phyloP scores from a whole-genome alignment of 2,329 filamentous ascomycete species.

The Aaosphaeria arxii region DNA sequence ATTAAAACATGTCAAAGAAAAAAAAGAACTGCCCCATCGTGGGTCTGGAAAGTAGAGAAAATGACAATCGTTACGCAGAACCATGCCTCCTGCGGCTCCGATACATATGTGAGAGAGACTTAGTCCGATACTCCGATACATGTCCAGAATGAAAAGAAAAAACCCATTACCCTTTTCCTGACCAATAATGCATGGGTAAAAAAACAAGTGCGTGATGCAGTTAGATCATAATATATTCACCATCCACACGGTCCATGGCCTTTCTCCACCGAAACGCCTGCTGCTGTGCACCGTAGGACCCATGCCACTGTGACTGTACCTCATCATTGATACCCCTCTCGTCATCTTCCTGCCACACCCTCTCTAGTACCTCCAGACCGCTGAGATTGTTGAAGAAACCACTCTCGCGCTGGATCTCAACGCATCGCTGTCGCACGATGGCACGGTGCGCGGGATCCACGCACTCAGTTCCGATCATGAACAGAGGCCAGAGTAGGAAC shows the following conservation, averaged over 20 bases:
- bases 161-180: no score
- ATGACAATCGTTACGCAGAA: no score
- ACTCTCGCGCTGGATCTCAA: conserved; percentile 81
- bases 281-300: conserved; percentile 22
- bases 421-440: conserved; percentile 75
- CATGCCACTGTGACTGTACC: conserved; percentile 11
- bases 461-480: conserved; percentile 86
- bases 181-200: no score
- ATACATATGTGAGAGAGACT: no score
- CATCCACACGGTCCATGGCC: conserved; percentile 50
- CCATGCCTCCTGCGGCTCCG: no score
- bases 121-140: no score
- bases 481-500: conserved; percentile 90
- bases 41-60: no score
- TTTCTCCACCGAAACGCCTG: conserved; percentile 48
- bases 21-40: no score
- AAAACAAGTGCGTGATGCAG: no score
- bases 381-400: conserved; percentile 93
- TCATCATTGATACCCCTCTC: conserved; percentile 21
- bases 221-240: conserved; percentile 53
- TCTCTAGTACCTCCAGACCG: conserved; percentile 80
- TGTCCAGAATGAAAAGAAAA: no score
- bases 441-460: conserved; percentile 76
- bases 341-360: conserved; percentile 67
- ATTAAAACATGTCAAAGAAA: no score